Percentiles rank a stretch among this genome's conserved stretches.
phyloP scores from a whole-genome alignment of 2,329 filamentous ascomycete species.

The Byssoonygena ceratinophila region DNA sequence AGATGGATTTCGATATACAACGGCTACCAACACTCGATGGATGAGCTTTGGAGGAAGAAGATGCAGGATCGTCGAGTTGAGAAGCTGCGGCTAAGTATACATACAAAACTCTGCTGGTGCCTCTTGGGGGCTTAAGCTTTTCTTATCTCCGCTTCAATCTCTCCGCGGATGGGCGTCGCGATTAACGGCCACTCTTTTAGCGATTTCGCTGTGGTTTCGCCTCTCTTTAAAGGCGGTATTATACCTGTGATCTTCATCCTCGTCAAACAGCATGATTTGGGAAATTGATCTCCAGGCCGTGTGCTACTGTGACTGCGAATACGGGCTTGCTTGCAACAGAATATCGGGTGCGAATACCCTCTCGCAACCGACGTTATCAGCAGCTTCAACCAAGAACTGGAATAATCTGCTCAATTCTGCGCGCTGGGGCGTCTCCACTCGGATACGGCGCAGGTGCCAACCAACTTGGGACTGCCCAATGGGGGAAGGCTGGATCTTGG shows the following conservation, averaged over 20 bases:
- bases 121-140: background rate
- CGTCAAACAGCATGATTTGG: too few species aligned
- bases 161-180: background rate
- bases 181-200: background rate
- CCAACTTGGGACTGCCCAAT: background rate
- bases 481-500: background rate
- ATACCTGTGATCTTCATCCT: too few species aligned
- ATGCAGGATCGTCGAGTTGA: background rate
- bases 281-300: too few species aligned
- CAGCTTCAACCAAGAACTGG: too few species aligned
- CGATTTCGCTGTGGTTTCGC: background rate
- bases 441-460: too few species aligned
- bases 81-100: background rate
- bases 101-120: background rate
- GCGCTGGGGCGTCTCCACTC: background rate
- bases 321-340: too few species aligned
- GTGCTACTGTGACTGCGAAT: too few species aligned
- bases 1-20: too few species aligned
- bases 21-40: too few species aligned
- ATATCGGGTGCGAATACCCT: too few species aligned
- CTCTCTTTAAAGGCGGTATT: background rate
- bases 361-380: too few species aligned
- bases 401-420: constrained; percentile 13
- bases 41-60: background rate
- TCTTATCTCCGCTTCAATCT: background rate